These are phyloP conservation scores for Pseudogymnoascus verrucosus DNA, from an alignment of 2,329 filamentous ascomycete genomes.

Conservation along the genomic window DNA sequence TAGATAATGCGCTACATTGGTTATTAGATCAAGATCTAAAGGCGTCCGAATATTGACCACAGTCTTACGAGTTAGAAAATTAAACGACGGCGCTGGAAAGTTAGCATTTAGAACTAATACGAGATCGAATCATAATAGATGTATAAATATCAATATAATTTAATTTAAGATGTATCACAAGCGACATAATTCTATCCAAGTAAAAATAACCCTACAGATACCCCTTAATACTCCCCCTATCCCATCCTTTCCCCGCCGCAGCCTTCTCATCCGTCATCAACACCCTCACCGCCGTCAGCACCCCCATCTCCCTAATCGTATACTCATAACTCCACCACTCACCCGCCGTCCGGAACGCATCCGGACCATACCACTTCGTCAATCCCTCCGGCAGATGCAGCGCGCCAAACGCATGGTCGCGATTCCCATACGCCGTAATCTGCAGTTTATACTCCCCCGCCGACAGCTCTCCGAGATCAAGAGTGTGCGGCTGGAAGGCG, in stretches of 20 bases:
- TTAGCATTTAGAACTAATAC: neutral
- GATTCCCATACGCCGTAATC: slow-evolving; percentile 25
- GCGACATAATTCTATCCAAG: too few species aligned
- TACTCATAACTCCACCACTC: neutral
- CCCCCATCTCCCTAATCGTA: too few species aligned
- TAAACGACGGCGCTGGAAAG: neutral
- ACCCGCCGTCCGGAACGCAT: slow-evolving; percentile 13
- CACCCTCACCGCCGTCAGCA: too few species aligned
- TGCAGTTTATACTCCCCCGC: slow-evolving; percentile 16
- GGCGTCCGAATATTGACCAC: neutral
- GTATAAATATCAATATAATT: too few species aligned
- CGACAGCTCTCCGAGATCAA: slow-evolving; percentile 16
- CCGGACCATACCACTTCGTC: slow-evolving; percentile 18
- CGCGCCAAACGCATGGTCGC: slow-evolving; percentile 25
- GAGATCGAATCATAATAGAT: too few species aligned
- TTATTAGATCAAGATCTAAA: neutral
- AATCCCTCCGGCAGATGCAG: slow-evolving; percentile 21
- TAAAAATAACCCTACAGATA: too few species aligned
- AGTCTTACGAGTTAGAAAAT: neutral
- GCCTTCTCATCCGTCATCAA: too few species aligned
- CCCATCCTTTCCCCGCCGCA: too few species aligned
- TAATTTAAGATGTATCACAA: too few species aligned
- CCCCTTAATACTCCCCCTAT: too few species aligned
- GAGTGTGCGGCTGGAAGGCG: slow-evolving; percentile 21
- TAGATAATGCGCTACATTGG: slow-evolving; percentile 9